A percentile compares a stretch with the other conserved stretches of the same genome.
These are phyloP conservation scores for Eremomyces bilateralis DNA, from an alignment of 495 filamentous ascomycete genomes.

Conservation along the genomic window DNA sequence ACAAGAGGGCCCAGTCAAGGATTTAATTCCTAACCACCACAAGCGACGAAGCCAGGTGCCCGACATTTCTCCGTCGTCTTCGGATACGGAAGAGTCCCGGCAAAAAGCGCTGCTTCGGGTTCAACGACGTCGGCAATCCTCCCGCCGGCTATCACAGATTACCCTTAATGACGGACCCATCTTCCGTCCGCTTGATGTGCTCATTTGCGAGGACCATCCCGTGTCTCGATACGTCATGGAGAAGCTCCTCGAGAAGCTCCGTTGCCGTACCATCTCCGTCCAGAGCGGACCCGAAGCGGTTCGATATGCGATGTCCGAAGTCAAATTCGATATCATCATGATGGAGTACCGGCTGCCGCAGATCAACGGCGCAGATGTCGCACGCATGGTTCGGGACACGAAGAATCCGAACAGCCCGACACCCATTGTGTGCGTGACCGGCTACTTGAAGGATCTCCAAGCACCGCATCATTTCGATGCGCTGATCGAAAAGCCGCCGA, in stretches of 20 bases:
- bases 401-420: constrained; percentile 88
- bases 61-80: constrained; percentile 92
- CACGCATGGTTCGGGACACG: constrained; percentile 89
- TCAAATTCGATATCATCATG: constrained; percentile 89
- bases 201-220: constrained; percentile 95
- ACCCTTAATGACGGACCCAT: constrained; percentile 57
- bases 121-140: constrained; percentile 77
- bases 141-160: constrained; percentile 75
- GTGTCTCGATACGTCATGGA: constrained; percentile 97
- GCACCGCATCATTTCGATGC: constrained; percentile 87
- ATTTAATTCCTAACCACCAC: constrained; percentile 49
- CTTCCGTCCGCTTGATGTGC: constrained; percentile 78
- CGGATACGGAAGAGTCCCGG: constrained; percentile 86
- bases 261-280: constrained; percentile 85
- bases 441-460: constrained; percentile 87
- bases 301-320: constrained; percentile 78
- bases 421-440: constrained; percentile 90
- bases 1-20: constrained; percentile 58
- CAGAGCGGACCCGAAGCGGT: constrained; percentile 74
- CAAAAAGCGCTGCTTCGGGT: constrained; percentile 83
- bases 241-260: constrained; percentile 78
- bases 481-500: constrained; percentile 89
- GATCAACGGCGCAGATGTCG: constrained; percentile 83
- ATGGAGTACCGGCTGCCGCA: constrained; percentile 91
- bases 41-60: constrained; percentile 88